These are phyloP conservation scores for Saccharomyces paradoxus DNA, from an alignment of 805 yeast species.

Conservation along the genomic window DNA sequence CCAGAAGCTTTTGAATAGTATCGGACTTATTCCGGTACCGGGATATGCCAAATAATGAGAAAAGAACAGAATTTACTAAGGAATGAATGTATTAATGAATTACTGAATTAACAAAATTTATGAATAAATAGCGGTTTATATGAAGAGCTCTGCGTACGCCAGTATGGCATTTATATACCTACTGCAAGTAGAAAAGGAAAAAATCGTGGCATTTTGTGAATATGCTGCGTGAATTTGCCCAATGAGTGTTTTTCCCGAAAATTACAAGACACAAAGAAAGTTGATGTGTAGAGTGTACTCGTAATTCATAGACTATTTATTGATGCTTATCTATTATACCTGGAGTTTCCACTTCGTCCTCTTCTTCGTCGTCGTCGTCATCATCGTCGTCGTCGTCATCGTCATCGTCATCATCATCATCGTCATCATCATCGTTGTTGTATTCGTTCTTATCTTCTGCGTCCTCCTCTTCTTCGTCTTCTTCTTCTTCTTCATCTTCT, in stretches of 20 bases:
- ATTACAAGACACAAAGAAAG: neutral
- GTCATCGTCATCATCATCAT: conserved; percentile 36
- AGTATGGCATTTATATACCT: neutral
- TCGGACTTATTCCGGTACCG: neutral
- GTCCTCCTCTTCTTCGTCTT: conserved; percentile 28
- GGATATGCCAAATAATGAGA: neutral
- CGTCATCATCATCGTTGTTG: conserved; percentile 40
- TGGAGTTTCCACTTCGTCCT: conserved; percentile 29
- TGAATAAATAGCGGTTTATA: neutral
- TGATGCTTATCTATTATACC: neutral
- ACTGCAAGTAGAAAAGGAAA: neutral
- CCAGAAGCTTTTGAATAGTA: conserved; percentile 1
- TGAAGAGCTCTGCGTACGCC: neutral
- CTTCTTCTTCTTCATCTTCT: conserved; percentile 36
- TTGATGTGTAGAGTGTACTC: neutral
- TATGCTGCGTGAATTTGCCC: neutral
- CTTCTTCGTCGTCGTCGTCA: conserved; percentile 36
- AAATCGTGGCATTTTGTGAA: neutral
- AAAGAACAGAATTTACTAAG: neutral
- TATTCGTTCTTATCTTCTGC: conserved; percentile 32
- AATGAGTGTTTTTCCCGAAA: neutral
- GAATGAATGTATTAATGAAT: neutral
- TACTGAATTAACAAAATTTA: neutral
- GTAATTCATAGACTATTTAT: neutral
- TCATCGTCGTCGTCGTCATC: conserved; percentile 41